Percentiles rank a stretch among this genome's conserved stretches.
phyloP scores from a whole-genome alignment of 495 filamentous ascomycete genomes.

The Xylaria grammica region DNA sequence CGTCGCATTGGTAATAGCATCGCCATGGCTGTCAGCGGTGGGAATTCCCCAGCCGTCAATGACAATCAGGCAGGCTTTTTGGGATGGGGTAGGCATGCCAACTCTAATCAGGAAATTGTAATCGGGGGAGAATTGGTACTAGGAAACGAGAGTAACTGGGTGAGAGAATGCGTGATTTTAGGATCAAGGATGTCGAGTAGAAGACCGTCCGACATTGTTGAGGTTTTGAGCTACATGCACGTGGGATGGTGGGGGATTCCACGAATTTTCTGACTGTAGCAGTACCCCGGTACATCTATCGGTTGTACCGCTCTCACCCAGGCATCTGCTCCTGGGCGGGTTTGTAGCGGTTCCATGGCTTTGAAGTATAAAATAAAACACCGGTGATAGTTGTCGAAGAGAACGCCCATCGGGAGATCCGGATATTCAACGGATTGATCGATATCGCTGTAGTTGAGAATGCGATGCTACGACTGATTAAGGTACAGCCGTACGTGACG shows the following conservation, averaged over 20 bases:
- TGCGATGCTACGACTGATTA: not conserved
- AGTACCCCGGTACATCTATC: not conserved
- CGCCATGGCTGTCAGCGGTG: slow-evolving; percentile 78
- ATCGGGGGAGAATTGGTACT: slow-evolving; percentile 34
- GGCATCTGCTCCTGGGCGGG: not conserved
- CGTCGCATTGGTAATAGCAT: slow-evolving; percentile 91
- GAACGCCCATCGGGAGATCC: not conserved
- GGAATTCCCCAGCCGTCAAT: slow-evolving; percentile 99
- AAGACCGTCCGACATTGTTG: slow-evolving; percentile 12
- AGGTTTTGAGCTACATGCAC: slow-evolving; percentile 35
- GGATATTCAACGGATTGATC: not conserved
- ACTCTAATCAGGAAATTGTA: slow-evolving; percentile 31
- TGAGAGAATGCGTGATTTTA: slow-evolving; percentile 27
- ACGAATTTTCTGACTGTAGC: slow-evolving; percentile 1
- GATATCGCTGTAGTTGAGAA: not conserved
- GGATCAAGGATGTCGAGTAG: slow-evolving; percentile 22
- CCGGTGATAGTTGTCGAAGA: not conserved
- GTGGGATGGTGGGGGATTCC: slow-evolving; percentile 20
- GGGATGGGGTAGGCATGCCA: slow-evolving; percentile 78
- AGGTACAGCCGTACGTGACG: not conserved
- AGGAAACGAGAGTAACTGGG: slow-evolving; percentile 17
- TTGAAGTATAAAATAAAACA: not conserved
- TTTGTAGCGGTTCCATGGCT: not conserved
- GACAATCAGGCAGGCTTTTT: slow-evolving; percentile 94
- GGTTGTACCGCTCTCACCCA: not conserved